Conservation (phyloP, 2,329 filamentous ascomycete genomes). For the Orbilia brochopaga region DNA sequence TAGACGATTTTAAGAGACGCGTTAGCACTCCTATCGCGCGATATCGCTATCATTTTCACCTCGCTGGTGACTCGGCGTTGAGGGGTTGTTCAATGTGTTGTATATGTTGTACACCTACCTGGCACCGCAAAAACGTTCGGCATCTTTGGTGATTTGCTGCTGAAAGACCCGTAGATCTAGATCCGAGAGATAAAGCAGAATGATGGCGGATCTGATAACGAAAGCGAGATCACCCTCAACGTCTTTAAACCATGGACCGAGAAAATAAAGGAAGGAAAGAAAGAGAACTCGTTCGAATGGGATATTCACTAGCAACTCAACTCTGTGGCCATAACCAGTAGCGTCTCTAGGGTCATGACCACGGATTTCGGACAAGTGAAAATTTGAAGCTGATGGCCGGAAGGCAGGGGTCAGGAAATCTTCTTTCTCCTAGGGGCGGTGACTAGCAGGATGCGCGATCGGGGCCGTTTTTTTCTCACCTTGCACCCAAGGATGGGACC, state of each 20-base stretch:
- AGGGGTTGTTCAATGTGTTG: not conserved
- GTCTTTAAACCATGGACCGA: slow-evolving; percentile 25
- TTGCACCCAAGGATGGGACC: too few relatives aligned
- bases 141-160: slow-evolving; percentile 63
- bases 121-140: slow-evolving; percentile 76
- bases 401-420: too few relatives aligned
- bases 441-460: too few relatives aligned
- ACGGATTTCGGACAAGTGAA: too few relatives aligned
- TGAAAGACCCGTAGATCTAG: slow-evolving; percentile 22
- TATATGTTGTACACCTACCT: slow-evolving; percentile 58
- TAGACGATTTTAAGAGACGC: slow-evolving; percentile 8
- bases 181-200: slow-evolving; percentile 49
- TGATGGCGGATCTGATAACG: slow-evolving; percentile 47
- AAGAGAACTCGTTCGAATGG: slow-evolving; percentile 24
- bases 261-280: slow-evolving; percentile 34
- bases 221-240: slow-evolving; percentile 16
- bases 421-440: too few relatives aligned
- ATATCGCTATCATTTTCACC: not conserved
- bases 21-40: slow-evolving; percentile 9
- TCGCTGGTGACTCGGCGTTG: too few relatives aligned
- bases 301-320: not conserved
- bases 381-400: too few relatives aligned
- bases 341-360: too few relatives aligned
- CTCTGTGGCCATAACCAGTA: too few relatives aligned
- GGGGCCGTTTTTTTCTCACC: too few relatives aligned